Percentiles rank a stretch among this genome's conserved stretches.
These are phyloP conservation scores for Diversispora eburnea DNA, from an alignment of 192 early-diverging fungal genomes.

Conservation along the genomic window DNA sequence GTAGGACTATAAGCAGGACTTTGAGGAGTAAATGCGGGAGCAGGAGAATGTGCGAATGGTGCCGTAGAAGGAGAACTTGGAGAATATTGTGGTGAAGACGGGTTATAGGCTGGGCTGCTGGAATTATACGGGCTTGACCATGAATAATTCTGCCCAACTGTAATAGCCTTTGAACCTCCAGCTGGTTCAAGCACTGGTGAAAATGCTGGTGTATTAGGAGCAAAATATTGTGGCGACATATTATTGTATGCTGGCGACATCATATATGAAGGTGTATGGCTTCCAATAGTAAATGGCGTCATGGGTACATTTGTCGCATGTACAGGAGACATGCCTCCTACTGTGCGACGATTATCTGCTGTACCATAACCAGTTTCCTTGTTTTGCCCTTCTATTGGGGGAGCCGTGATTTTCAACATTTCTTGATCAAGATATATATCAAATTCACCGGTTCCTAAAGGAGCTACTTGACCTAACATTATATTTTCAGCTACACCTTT, in stretches of 20 bases:
- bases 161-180: neutral
- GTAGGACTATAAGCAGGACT: slow-evolving; percentile 69
- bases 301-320: slow-evolving; percentile 60
- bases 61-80: slow-evolving; percentile 43
- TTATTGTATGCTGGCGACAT: slow-evolving; percentile 12
- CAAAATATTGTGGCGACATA: slow-evolving; percentile 7
- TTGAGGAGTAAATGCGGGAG: slow-evolving; percentile 43
- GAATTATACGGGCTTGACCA: slow-evolving; percentile 42
- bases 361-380: slow-evolving; percentile 49
- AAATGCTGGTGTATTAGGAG: slow-evolving; percentile 10
- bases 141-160: slow-evolving; percentile 45
- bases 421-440: slow-evolving; percentile 93
- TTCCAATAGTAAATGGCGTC: slow-evolving; percentile 74
- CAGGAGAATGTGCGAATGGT: slow-evolving; percentile 38
- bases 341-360: slow-evolving; percentile 47
- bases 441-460: slow-evolving; percentile 91
- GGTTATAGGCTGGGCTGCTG: slow-evolving; percentile 43
- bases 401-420: slow-evolving; percentile 70
- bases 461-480: slow-evolving; percentile 94
- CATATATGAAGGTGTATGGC: slow-evolving; percentile 23
- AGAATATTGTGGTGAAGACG: slow-evolving; percentile 50
- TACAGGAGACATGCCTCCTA: slow-evolving; percentile 56
- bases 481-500: slow-evolving; percentile 97
- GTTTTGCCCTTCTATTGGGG: slow-evolving; percentile 49
- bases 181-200: slow-evolving; percentile 7